Base-by-base conservation (phyloP, 768 basidiomycete genomes). In the Hygrocybe punicea region DNA sequence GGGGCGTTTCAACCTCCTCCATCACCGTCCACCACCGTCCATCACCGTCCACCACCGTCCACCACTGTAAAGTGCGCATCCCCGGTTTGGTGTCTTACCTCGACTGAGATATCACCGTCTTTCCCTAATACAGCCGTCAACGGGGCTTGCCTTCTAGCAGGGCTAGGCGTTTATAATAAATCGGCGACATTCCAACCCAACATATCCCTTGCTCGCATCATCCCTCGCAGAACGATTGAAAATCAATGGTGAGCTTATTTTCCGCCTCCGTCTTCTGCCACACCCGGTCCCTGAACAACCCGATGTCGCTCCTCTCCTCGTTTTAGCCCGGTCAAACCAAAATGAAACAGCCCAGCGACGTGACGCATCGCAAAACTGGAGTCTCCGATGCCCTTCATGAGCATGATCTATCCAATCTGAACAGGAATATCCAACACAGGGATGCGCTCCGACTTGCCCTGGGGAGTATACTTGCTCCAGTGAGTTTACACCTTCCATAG, bases 391-490 rank as follows among this genome's bases (percentile, higher is more conserved):
- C 14, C 17, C 17, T 50, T 5, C 60, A 57, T 37, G 68, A 72
- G 17, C 67, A 68, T 44, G 65, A 65, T 49, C 60, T 61, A 45
- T 62, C 59, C 23, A 61, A 61, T 25, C 37, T 67, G 58, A 66
- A 68, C 63, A 67, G 69, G 53, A 69, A 76, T 57, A 64, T 69
- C 3, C 74, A 76, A 53, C 78, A 81, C 58, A 74, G 75, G 44
- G 79, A 81, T 56, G 79, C 81, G 7, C 70, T 85, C 23, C 74
- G 81, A 36, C 76, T 84, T 24, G 83, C 81, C 0, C 68, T 86
- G 51, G 84, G 84, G 19, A 83, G 81, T 62, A 84, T 86, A 42
- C 69, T 86, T 11, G 71, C 79, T 10, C 83, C 84, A 59, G 84
- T 85, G 65, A 69, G 83, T 76, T 55, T 39, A 40, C 48, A 46